Evolutionary conservation across 2,329 filamentous ascomycete species (phyloP).

Genomic region (Cladosporium velox): DNA sequence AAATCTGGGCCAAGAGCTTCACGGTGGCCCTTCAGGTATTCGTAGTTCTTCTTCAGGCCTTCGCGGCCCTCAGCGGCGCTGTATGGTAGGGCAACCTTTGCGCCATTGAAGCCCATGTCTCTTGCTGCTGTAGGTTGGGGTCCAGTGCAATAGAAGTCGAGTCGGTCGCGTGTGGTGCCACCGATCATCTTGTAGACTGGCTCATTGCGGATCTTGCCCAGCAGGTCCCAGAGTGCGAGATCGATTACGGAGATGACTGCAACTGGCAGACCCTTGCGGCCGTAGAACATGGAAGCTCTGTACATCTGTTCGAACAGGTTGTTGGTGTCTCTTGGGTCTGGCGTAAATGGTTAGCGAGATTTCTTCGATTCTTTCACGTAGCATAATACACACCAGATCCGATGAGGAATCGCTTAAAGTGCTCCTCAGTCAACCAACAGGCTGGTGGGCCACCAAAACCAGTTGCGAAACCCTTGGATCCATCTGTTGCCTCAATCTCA

Average conservation of each 20-base stretch:
- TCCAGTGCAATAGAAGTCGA: conserved; percentile 94
- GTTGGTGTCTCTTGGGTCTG: conserved; percentile 87
- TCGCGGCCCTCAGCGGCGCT: conserved; percentile 83
- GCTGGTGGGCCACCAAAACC: conserved; percentile 91
- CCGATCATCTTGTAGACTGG: conserved; percentile 94
- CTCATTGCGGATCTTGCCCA: conserved; percentile 88
- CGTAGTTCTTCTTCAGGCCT: conserved; percentile 84
- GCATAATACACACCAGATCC: conserved; percentile 59
- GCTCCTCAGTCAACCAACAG: conserved; percentile 90
- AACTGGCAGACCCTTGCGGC: conserved; percentile 84
- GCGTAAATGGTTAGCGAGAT: neutral
- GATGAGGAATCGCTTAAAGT: conserved; percentile 89
- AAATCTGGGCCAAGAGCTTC: conserved; percentile 86
- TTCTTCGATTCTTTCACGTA: too few relatives aligned
- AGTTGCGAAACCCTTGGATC: conserved; percentile 90
- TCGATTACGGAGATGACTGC: conserved; percentile 95
- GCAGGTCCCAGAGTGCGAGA: conserved; percentile 86
- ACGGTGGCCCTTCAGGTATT: conserved; percentile 81
- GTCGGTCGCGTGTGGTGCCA: conserved; percentile 77
- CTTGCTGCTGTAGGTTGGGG: conserved; percentile 80
- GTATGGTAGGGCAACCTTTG: conserved; percentile 86
- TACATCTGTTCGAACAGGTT: conserved; percentile 97
- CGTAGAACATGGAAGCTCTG: conserved; percentile 93
- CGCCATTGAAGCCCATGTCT: conserved; percentile 85
- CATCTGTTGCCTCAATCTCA: conserved; percentile 84